These are phyloP conservation scores for Colletotrichum cuscutae DNA, from an alignment of 2,329 filamentous ascomycete species.

Conservation along the genomic window DNA sequence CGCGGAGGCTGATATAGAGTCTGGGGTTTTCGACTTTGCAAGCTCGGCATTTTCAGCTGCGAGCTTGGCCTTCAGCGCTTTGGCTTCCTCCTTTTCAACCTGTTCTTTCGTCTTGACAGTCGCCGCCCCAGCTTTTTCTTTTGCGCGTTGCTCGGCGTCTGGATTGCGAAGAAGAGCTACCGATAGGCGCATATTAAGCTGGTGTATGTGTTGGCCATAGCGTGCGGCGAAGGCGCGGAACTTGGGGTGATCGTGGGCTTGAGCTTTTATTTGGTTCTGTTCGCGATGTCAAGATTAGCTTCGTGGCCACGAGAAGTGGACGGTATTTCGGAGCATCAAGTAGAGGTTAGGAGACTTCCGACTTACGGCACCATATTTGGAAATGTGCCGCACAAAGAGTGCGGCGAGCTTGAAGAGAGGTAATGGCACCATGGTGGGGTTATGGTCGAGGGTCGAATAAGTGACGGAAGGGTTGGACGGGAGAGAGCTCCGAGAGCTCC, in stretches of 20 bases:
- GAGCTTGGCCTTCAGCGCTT: constrained; percentile 50
- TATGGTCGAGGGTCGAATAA: not conserved
- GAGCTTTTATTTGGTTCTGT: constrained; percentile 73
- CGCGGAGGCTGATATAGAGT: not conserved
- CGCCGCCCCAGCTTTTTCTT: constrained; percentile 70
- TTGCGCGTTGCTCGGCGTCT: constrained; percentile 67
- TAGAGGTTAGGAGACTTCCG: not conserved
- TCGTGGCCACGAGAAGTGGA: not conserved
- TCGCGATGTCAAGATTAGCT: constrained; percentile 22
- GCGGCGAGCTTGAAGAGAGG: constrained; percentile 75
- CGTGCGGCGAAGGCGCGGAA: constrained; percentile 70
- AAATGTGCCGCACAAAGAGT: constrained; percentile 72
- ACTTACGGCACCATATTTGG: constrained; percentile 76
- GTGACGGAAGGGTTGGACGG: constrained; percentile 16
- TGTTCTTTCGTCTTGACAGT: constrained; percentile 75
- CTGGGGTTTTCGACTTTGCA: constrained; percentile 1
- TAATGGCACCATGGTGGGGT: constrained; percentile 67
- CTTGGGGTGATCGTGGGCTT: constrained; percentile 71
- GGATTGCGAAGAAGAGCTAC: constrained; percentile 68
- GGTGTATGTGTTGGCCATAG: constrained; percentile 73
- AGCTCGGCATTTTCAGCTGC: constrained; percentile 35
- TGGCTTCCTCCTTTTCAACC: constrained; percentile 61
- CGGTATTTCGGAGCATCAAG: no score
- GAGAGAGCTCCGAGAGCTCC: constrained; percentile 28
- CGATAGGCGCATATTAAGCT: constrained; percentile 73